phyloP scores from a whole-genome alignment of 2,329 filamentous ascomycete species.

The Macrophomina pseudophaseolina region DNA sequence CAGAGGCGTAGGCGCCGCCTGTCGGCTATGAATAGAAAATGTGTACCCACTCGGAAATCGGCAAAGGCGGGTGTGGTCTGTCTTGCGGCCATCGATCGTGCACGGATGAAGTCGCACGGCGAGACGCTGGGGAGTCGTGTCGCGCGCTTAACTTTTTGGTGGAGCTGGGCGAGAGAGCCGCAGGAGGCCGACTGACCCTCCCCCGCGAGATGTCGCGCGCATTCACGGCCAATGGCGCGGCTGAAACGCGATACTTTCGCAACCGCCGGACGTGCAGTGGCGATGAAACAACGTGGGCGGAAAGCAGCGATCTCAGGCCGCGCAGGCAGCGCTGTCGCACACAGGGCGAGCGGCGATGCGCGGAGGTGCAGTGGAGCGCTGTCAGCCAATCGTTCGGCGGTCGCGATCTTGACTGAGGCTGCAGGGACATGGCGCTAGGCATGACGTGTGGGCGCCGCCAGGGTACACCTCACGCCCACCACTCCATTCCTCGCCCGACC shows the following conservation, averaged over 20 bases:
- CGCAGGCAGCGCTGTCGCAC: conserved; percentile 3
- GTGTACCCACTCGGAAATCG: conserved; percentile 8
- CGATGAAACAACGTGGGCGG: conserved; percentile 18
- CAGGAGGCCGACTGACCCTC: conserved; percentile 2
- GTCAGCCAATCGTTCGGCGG: conserved; percentile 1
- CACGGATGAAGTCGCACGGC: conserved; percentile 13
- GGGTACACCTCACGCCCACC: conserved; percentile 2
- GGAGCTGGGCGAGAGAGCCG: conserved; percentile 7
- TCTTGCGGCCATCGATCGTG: not conserved
- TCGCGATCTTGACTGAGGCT: conserved; percentile 19
- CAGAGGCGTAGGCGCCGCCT: not conserved
- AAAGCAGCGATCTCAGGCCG: not conserved
- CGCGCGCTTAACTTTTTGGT: conserved; percentile 16
- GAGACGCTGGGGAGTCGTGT: conserved; percentile 7
- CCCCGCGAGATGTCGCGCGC: conserved; percentile 2
- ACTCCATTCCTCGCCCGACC: conserved; percentile 14
- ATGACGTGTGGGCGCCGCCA: conserved; percentile 22
- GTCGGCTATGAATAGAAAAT: conserved; percentile 14
- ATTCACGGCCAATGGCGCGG: conserved; percentile 9
- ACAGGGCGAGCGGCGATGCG: conserved; percentile 3
- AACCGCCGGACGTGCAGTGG: conserved; percentile 3
- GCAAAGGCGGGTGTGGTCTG: conserved; percentile 2
- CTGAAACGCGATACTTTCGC: conserved; percentile 15
- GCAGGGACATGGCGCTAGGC: conserved; percentile 16
- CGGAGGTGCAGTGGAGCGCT: not conserved